Percentiles rank a stretch among this genome's conserved stretches.
Conservation (phyloP, 164 flowering plant genomes). For the Magnolia officinalis region DNA sequence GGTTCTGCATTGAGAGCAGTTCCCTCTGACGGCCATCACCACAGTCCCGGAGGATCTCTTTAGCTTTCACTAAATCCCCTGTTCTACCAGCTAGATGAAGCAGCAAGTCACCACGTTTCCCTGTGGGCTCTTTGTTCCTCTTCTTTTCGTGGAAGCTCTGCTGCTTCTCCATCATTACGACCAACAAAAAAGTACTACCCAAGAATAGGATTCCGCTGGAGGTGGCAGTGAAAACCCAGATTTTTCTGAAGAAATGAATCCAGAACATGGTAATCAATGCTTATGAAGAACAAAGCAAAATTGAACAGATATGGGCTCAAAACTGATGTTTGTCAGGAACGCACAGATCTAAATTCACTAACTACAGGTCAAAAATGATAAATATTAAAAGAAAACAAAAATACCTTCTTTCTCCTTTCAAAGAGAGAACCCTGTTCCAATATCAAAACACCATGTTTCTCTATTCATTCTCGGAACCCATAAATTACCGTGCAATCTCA, state of each 20-base stretch:
- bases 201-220: background rate
- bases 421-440: too few relatives aligned
- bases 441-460: too few relatives aligned
- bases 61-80: conserved; percentile 55
- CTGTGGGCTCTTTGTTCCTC: conserved; percentile 57
- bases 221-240: background rate
- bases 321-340: background rate
- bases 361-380: background rate
- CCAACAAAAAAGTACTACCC: background rate
- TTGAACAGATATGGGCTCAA: background rate
- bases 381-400: background rate
- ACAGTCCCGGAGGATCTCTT: conserved; percentile 48
- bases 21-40: conserved; percentile 19
- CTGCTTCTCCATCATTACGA: conserved; percentile 3
- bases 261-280: background rate
- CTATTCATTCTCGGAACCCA: too few relatives aligned
- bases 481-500: too few relatives aligned
- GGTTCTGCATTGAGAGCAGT: conserved; percentile 55
- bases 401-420: too few relatives aligned
- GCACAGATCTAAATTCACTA: background rate
- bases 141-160: conserved; percentile 35
- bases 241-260: background rate
- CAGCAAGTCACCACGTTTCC: conserved; percentile 70
- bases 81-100: conserved; percentile 75
- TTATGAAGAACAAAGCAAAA: background rate